Percentiles rank a stretch among this genome's conserved stretches.
Evolutionary conservation across 164 flowering plant genomes (phyloP).

Genomic region (Liquidambar formosana): DNA sequence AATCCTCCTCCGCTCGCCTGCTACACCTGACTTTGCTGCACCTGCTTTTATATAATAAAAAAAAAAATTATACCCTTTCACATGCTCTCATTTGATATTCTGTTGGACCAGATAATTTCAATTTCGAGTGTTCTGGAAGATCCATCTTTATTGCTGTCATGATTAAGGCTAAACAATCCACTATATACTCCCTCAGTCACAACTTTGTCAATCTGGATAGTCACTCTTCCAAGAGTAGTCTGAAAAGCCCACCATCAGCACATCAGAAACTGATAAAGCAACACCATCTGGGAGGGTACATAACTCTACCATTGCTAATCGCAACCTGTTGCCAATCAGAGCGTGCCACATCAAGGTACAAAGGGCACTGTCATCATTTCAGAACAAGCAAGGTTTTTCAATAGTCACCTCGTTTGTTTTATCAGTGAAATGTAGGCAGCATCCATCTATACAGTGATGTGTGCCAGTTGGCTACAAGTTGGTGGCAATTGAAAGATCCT

Average conservation of each 20-base stretch:
- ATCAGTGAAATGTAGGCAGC: no score
- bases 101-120: constrained; percentile 81
- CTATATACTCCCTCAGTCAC: constrained; percentile 78
- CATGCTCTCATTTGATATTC: constrained; percentile 42
- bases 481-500: neutral
- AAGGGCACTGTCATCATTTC: no score
- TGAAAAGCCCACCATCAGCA: constrained; percentile 32
- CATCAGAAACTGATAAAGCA: neutral
- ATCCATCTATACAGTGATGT: no score
- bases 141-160: constrained; percentile 69
- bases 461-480: no score
- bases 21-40: neutral
- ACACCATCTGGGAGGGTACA: no score
- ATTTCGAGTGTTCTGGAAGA: constrained; percentile 84
- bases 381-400: no score
- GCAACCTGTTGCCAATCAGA: no score
- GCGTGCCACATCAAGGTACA: no score
- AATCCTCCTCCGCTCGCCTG: neutral
- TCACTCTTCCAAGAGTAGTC: constrained; percentile 83
- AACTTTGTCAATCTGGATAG: constrained; percentile 90
- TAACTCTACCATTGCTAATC: no score
- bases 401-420: no score
- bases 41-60: neutral
- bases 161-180: constrained; percentile 77
- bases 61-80: constrained; percentile 10